These are phyloP conservation scores for Pichia terricola DNA, from an alignment of 1,139 yeast genomes.

Conservation along the genomic window DNA sequence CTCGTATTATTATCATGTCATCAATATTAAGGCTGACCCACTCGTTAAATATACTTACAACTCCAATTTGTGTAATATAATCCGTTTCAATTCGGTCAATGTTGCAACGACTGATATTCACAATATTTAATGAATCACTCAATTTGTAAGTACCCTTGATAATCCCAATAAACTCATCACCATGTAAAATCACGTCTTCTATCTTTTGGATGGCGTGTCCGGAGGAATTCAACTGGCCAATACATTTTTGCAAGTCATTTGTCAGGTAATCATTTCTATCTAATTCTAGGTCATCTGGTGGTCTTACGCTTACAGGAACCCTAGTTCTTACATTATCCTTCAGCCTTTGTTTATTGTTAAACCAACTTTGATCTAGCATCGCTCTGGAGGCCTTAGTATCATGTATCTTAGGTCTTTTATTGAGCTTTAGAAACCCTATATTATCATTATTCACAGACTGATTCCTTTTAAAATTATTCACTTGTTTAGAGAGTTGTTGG, in stretches of 20 bases:
- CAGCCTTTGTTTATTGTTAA: no score
- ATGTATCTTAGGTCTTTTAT: no score
- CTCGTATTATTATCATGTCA: no score
- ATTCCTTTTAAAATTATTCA: no score
- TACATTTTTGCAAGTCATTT: not conserved
- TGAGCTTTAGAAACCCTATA: no score
- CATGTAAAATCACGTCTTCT: not conserved
- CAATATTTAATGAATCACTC: constrained; percentile 6
- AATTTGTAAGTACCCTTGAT: constrained; percentile 4
- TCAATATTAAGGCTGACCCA: constrained; percentile 4
- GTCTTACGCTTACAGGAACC: no score
- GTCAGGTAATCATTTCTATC: not conserved
- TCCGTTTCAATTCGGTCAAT: not conserved
- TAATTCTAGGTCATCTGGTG: not conserved
- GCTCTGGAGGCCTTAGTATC: no score
- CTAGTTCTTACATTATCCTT: no score
- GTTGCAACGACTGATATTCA: not conserved
- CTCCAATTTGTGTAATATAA: constrained; percentile 4
- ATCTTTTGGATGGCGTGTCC: constrained; percentile 7
- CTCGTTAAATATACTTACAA: constrained; percentile 15
- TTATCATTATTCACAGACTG: no score
- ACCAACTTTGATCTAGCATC: no score
- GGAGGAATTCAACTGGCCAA: constrained; percentile 4
- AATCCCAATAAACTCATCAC: not conserved
- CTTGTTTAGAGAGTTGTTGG: no score